Conservation (phyloP, 78 protist genomes). For the Creolimax fragrantissima region DNA sequence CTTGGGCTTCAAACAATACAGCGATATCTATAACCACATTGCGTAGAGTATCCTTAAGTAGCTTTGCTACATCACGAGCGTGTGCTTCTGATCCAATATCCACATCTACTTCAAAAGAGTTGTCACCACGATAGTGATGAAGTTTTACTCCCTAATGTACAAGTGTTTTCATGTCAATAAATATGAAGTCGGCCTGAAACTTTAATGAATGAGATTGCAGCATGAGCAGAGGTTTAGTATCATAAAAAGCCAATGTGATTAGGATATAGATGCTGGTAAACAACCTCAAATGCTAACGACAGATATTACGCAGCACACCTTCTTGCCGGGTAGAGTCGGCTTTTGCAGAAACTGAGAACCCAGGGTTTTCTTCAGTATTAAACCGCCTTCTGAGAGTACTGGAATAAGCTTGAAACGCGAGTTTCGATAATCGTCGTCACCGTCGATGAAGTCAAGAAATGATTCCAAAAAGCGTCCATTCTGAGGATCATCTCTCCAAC, state of each 20-base stretch:
- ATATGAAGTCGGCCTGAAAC: no score
- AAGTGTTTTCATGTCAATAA: no score
- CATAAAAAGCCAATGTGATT: no score
- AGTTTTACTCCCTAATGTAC: neutral
- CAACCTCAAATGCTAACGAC: no score
- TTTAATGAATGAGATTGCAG: no score
- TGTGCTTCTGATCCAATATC: neutral
- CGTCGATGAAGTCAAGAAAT: neutral
- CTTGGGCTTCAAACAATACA: neutral
- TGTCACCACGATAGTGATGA: neutral
- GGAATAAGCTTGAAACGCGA: neutral
- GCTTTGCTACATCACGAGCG: slow-evolving; percentile 5
- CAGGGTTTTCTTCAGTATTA: neutral
- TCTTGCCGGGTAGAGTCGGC: neutral
- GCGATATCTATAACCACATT: neutral
- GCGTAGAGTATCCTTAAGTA: neutral
- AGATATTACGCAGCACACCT: neutral
- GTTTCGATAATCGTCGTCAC: neutral
- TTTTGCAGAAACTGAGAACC: neutral
- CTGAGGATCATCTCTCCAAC: neutral
- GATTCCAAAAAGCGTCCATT: neutral
- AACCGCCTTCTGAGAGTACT: neutral
- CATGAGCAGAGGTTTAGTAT: no score
- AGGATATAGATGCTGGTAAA: no score
- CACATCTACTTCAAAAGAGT: neutral